Conservation (phyloP, 2,329 filamentous ascomycete genomes). For the Zymoseptoria ardabiliae region DNA sequence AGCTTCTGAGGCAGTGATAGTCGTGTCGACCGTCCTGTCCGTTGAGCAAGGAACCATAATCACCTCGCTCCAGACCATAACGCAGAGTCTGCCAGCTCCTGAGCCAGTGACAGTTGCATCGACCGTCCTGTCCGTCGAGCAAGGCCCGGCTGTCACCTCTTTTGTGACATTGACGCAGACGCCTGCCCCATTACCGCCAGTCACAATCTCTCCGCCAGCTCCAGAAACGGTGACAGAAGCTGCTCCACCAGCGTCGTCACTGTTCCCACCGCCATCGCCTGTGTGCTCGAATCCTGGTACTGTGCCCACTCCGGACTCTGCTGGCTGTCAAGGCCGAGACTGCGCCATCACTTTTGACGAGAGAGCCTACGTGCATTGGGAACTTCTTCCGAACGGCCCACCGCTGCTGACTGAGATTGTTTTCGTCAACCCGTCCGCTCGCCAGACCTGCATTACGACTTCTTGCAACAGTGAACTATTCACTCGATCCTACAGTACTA, state of each 20-base stretch:
- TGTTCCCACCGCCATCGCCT: background rate
- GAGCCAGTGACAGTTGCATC: background rate
- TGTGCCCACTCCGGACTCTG: constrained; percentile 1
- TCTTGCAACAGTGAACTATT: constrained; percentile 17
- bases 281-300: constrained; percentile 2
- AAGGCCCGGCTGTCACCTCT: background rate
- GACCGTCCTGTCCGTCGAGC: background rate
- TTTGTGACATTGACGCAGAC: background rate
- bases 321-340: constrained; percentile 8
- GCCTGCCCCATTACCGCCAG: background rate
- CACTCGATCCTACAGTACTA: constrained; percentile 11
- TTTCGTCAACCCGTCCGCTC: constrained; percentile 11
- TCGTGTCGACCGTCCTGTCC: background rate
- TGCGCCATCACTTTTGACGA: constrained; percentile 17
- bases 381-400: constrained; percentile 2
- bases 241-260: background rate
- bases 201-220: background rate
- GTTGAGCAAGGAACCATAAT: background rate
- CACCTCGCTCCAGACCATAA: background rate
- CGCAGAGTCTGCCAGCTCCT: background rate
- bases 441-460: constrained; percentile 18
- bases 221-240: background rate
- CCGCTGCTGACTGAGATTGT: constrained; percentile 11
- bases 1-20: background rate
- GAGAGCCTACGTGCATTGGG: constrained; percentile 16